Percentiles rank a stretch among this genome's conserved stretches.
Conservation (phyloP, 2,329 filamentous ascomycete genomes). For the Epichloe scottii region DNA sequence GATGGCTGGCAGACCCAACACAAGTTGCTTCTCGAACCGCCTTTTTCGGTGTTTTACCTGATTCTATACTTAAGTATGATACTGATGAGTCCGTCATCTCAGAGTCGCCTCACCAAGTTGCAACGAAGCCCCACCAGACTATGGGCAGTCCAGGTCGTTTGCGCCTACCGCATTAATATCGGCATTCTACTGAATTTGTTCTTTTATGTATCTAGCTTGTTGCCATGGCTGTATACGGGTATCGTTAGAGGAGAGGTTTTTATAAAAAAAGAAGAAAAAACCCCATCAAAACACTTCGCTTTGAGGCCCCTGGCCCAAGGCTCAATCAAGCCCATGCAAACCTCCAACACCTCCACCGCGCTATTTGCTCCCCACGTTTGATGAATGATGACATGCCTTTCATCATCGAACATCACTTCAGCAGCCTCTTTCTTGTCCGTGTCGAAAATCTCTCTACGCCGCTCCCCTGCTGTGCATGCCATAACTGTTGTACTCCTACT, state of each 20-base stretch:
- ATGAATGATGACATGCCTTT: neutral
- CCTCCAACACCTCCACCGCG: neutral
- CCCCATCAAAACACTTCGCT: neutral
- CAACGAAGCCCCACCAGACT: too few species aligned
- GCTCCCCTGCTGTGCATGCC: constrained; percentile 47
- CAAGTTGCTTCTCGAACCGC: neutral
- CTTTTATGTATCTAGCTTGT: neutral
- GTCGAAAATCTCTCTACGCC: constrained; percentile 48
- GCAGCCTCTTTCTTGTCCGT: constrained; percentile 38
- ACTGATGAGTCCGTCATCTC: neutral
- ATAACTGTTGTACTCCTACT: constrained; percentile 45
- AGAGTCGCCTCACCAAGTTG: too few species aligned
- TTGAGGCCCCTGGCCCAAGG: neutral
- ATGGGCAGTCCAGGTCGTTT: too few species aligned
- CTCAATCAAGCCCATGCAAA: neutral
- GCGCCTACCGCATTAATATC: too few species aligned
- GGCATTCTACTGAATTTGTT: neutral
- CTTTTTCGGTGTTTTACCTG: neutral
- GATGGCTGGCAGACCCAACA: too few species aligned
- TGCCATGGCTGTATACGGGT: constrained; percentile 1
- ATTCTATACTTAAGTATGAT: too few species aligned
- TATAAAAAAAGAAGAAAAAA: neutral
- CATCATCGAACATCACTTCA: constrained; percentile 26
- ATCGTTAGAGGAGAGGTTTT: neutral
- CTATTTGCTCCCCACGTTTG: neutral